Evolutionary conservation across 441 rosid species (phyloP), one percentile per base, ranked within the genome.

Genomic region (Croton setiger): DNA sequence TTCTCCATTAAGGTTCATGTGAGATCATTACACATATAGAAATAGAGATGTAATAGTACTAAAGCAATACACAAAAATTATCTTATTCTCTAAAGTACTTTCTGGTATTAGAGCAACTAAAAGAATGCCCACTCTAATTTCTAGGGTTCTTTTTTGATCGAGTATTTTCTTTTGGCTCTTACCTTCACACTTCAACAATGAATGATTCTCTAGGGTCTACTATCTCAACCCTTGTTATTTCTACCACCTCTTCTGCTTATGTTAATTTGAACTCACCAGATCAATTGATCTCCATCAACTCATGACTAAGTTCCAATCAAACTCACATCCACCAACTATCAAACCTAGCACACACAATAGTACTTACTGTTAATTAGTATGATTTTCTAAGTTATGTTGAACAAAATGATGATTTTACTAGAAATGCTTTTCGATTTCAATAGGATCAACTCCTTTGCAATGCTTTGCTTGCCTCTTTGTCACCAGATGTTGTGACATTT

Each of bases 401-500:
- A 51, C 55, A 51, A 51, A 15, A 51, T 11, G 6, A 2, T 51
- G 55, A 14, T 18, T 0, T 51, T 7, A 11, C 55, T 51, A 2
- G 55, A 51, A 9, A 51, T 18, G 17, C 10, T 2, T 6, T 13
- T 51, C 5, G 15, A 7, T 51, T 51, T 18, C 7, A 18, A 14
- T 18, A 51, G 1, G 55, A 51, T 51, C 55, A 9, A 18, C 55
- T 51, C 20, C 55, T 51, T 51, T 18, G 3, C 12, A 51, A 14
- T 51, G 55, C 55, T 5, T 51, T 51, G 17, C 55, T 51, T 51
- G 55, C 55, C 17, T 51, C 55, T 18, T 51, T 51, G 55, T 51
- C 55, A 51, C 55, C 15, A 5, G 15, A 51, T 51, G 55, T 51
- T 15, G 55, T 51, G 55, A 51, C 10, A 5, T 51, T 51, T 51